Evolutionary conservation across 78 protist species (phyloP), one percentile per base, ranked within the genome.

Genomic region (Dictyostelium capitatum): DNA sequence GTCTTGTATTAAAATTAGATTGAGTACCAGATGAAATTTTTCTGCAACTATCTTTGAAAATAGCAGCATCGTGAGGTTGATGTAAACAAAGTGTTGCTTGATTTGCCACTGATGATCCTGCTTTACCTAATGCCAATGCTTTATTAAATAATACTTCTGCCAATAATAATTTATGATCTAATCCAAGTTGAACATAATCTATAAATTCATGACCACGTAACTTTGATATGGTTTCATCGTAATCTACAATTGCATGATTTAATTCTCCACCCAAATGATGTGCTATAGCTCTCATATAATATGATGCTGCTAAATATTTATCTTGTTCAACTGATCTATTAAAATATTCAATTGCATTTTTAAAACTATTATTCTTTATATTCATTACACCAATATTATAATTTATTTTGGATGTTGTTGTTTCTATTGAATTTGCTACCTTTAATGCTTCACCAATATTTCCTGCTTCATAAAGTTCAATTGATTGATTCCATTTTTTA

Each of bases 181-280:
- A 75, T 5, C 96, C 96, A 56, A 93, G 79, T 57, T 93, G 96
- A 79, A 19, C 80, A 67, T 93, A 93, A 53, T 93, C 96, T 53
- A 93, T 93, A 19, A 19, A 77, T 32, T 79, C 93, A 57, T 93
- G 91, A 37, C 93, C 96, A 15, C 96, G 69, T 14, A 93, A 30
- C 59, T 48, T 62, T 5, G 53, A 3, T 10, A 80, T 28, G 12
- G 96, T 32, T 59, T 84, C 84, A 20, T 79, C 96, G 28, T 69
- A 83, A 15, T 83, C 92, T 0, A 67, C 93, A 20, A 93, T 79
- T 0, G 89, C 75, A 57, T 69, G 87, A 48, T 56, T 89, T 1
- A 37, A 15, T 23, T 80, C 73, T 11, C 79, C 90, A 25, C 11
- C 2, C 51, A 51, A 8, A 23, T 79, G 82, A 30, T 67, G 64